Evolutionary conservation across 129 eudicot genomes (phyloP).

Genomic region (Cynara cardunculus): DNA sequence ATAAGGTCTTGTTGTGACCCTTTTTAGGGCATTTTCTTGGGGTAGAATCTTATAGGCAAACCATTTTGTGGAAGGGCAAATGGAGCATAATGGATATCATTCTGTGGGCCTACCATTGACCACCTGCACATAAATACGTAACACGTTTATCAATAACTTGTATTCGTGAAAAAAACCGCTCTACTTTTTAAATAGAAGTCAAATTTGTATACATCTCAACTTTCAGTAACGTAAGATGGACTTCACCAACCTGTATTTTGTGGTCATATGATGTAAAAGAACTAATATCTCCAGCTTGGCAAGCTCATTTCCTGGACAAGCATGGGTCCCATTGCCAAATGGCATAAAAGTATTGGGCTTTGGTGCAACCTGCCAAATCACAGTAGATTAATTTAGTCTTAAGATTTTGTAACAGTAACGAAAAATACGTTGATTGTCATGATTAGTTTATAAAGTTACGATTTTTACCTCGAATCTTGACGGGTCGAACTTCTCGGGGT

Average conservation of each 20-base stretch:
- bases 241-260: conserved; percentile 82
- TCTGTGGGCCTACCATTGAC: conserved; percentile 90
- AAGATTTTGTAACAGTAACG: background rate
- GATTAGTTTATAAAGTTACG: background rate
- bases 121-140: conserved; percentile 52
- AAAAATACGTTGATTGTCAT: background rate
- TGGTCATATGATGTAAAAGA: conserved; percentile 82
- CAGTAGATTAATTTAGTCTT: conserved; percentile 11
- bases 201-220: background rate
- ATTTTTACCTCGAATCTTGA: conserved; percentile 94
- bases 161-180: background rate
- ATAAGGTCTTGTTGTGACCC: background rate
- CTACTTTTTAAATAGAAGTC: background rate
- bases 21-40: conserved; percentile 26
- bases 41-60: conserved; percentile 57
- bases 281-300: conserved; percentile 92
- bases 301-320: conserved; percentile 95
- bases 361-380: conserved; percentile 75
- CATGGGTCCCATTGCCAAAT: conserved; percentile 95
- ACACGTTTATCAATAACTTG: background rate
- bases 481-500: conserved; percentile 95
- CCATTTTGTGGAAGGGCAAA: conserved; percentile 99
- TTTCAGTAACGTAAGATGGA: too few species aligned
- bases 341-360: conserved; percentile 94
- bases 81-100: conserved; percentile 89